A percentile compares a stretch with the other conserved stretches of the same genome.
phyloP scores from a whole-genome alignment of 441 rosid genomes.

The Erodium texanum region DNA sequence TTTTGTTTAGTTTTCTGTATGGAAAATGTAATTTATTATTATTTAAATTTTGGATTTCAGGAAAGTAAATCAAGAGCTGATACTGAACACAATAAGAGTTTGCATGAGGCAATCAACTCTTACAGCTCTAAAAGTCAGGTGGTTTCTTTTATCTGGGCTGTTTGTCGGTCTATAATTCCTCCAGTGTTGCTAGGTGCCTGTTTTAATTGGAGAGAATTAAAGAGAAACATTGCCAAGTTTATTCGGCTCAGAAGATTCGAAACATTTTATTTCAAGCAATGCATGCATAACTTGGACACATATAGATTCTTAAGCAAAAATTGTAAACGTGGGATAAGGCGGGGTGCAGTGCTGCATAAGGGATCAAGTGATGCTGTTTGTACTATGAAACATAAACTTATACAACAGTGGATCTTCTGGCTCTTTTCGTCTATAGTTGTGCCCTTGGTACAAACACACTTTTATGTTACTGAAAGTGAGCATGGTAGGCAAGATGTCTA shows the following conservation, averaged over 20 bases:
- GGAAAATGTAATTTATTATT: not conserved
- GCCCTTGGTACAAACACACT: conserved; percentile 59
- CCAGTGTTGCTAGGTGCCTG: conserved; percentile 48
- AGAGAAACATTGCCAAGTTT: conserved; percentile 60
- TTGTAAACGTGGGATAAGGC: conserved; percentile 16
- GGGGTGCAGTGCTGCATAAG: conserved; percentile 14
- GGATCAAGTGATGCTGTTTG: not conserved
- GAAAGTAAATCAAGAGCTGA: conserved; percentile 15
- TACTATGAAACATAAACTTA: conserved; percentile 31
- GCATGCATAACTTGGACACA: conserved; percentile 52
- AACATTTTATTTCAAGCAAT: conserved; percentile 51
- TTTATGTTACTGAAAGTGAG: conserved; percentile 78
- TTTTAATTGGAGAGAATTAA: conserved; percentile 49
- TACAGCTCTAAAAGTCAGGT: conserved; percentile 62
- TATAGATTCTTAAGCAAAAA: conserved; percentile 31
- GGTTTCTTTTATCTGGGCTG: conserved; percentile 81
- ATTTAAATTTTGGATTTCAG: conserved; percentile 25
- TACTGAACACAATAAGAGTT: conserved; percentile 17
- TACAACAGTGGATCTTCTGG: conserved; percentile 74
- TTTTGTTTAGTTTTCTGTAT: conserved; percentile 1
- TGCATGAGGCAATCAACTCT: conserved; percentile 29
- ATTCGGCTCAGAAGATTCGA: conserved; percentile 62
- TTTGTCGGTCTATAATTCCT: conserved; percentile 64
- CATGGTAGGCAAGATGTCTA: conserved; percentile 49
- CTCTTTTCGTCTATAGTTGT: conserved; percentile 59